These are phyloP conservation scores for Beauveria rudraprayagi DNA, from an alignment of 2,329 filamentous ascomycete genomes.

Conservation along the genomic window DNA sequence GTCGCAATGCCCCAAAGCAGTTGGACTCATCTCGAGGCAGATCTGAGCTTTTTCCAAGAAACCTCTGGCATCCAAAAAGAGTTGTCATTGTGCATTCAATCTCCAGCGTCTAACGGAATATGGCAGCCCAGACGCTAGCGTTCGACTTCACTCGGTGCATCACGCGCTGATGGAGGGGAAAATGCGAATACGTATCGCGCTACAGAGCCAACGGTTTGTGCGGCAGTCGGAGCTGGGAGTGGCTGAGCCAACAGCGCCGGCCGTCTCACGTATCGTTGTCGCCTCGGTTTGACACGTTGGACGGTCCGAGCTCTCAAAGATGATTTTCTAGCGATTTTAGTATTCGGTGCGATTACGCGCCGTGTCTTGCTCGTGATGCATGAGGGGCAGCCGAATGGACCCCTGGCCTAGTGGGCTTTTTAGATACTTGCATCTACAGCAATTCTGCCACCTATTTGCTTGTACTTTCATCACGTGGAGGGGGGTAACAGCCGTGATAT, in stretches of 20 bases:
- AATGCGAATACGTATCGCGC: background rate
- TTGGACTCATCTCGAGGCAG: background rate
- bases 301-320: background rate
- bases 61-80: background rate
- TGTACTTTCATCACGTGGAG: slow-evolving; percentile 10
- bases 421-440: background rate
- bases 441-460: background rate
- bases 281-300: background rate
- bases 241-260: background rate
- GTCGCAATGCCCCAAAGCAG: background rate
- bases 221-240: background rate
- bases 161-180: background rate
- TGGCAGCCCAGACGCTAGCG: background rate
- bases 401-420: background rate
- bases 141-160: background rate
- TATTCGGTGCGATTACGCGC: background rate
- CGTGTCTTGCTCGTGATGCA: background rate
- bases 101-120: background rate
- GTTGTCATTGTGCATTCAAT: background rate
- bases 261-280: background rate
- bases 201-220: background rate
- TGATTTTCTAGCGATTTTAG: background rate
- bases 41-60: background rate
- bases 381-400: background rate
- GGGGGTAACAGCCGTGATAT: background rate